Conservation (phyloP, 805 yeast genomes). For the Metschnikowia baotianmanensis region DNA sequence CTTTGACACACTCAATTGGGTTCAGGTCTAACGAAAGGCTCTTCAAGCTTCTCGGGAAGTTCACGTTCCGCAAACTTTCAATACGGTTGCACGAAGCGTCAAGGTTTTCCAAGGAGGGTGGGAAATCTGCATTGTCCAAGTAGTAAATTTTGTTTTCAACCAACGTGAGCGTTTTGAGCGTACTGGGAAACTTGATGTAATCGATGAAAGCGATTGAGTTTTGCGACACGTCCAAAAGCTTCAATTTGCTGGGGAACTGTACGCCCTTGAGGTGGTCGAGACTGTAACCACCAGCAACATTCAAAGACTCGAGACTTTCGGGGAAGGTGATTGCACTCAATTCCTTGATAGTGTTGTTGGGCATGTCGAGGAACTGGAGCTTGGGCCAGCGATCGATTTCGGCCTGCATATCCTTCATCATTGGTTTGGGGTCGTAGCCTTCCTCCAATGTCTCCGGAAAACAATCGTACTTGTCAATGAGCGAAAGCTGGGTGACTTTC, state of each 20-base stretch:
- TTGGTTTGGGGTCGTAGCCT: slow-evolving; percentile 25
- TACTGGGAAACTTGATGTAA: slow-evolving; percentile 32
- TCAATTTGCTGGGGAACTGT: slow-evolving; percentile 34
- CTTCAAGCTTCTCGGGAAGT: slow-evolving; percentile 33
- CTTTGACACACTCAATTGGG: slow-evolving; percentile 43
- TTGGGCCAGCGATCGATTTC: slow-evolving; percentile 37
- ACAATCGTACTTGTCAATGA: slow-evolving; percentile 36
- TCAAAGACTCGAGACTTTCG: slow-evolving; percentile 35
- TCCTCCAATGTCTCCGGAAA: slow-evolving; percentile 33
- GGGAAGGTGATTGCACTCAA: slow-evolving; percentile 42
- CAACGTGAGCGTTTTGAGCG: slow-evolving; percentile 33
- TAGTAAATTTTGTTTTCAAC: slow-evolving; percentile 39
- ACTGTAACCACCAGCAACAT: slow-evolving; percentile 39
- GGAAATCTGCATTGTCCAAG: slow-evolving; percentile 39
- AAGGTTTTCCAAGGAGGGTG: slow-evolving; percentile 26
- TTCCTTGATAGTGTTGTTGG: slow-evolving; percentile 34
- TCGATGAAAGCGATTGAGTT: slow-evolving; percentile 36
- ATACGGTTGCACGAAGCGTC: slow-evolving; percentile 41
- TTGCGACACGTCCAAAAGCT: slow-evolving; percentile 31
- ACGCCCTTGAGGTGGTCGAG: slow-evolving; percentile 40
- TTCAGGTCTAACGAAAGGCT: slow-evolving; percentile 33
- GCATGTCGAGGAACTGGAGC: slow-evolving; percentile 35
- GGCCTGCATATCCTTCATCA: slow-evolving; percentile 37
- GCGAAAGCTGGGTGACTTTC: slow-evolving; percentile 37
- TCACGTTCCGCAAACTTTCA: slow-evolving; percentile 36